phyloP scores from a whole-genome alignment of 495 filamentous ascomycete genomes.

The Penicillium silybi region DNA sequence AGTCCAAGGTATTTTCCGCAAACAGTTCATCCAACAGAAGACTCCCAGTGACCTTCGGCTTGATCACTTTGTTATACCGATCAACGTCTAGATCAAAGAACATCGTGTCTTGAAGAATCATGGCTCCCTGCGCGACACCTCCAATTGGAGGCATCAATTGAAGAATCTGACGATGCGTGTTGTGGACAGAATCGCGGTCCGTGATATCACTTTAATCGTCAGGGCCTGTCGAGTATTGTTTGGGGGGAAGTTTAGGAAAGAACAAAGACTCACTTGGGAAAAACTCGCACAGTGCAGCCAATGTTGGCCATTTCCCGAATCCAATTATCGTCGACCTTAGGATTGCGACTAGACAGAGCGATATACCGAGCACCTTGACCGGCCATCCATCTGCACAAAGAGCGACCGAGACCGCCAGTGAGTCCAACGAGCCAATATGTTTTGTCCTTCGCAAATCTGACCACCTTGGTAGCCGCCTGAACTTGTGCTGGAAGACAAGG shows the following conservation, averaged over 20 bases:
- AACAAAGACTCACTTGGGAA: constrained; percentile 15
- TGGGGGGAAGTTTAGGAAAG: not conserved
- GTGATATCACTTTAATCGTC: constrained; percentile 14
- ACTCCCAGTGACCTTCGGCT: constrained; percentile 12
- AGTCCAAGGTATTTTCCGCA: constrained; percentile 34
- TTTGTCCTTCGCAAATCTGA: constrained; percentile 29
- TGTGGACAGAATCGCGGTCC: constrained; percentile 12
- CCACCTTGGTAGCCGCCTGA: constrained; percentile 11
- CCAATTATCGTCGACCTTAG: constrained; percentile 49
- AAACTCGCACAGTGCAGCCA: constrained; percentile 17
- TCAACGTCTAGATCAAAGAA: constrained; percentile 22
- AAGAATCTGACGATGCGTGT: constrained; percentile 1
- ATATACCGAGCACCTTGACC: constrained; percentile 51
- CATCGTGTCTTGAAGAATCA: constrained; percentile 44
- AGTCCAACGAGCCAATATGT: constrained; percentile 58
- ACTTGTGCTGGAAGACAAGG: constrained; percentile 9
- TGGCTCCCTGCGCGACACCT: constrained; percentile 50
- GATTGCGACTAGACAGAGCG: constrained; percentile 54
- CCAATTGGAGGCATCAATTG: constrained; percentile 40
- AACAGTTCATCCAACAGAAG: constrained; percentile 34
- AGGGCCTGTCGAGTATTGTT: not conserved
- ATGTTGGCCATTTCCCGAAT: constrained; percentile 27
- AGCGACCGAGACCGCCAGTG: constrained; percentile 55
- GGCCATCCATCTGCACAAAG: constrained; percentile 55
- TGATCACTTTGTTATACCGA: constrained; percentile 7